Base-by-base conservation (phyloP, 257 asterid species). In the Nicotiana noctiflora region DNA sequence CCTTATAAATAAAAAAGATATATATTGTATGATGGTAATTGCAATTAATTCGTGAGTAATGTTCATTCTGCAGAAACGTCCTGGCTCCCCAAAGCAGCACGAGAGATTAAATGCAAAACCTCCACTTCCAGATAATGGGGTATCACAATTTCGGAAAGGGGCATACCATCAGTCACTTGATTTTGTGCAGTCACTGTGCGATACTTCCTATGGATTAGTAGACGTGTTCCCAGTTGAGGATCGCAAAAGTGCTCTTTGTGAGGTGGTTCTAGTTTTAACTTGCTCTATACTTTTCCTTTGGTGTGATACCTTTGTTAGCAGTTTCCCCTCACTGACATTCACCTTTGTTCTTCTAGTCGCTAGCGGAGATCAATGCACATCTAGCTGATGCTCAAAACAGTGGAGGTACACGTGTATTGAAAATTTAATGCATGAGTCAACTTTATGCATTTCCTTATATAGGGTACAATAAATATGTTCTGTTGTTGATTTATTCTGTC, bases 171-270 rank as follows among this genome's bases (percentile, higher is more conserved):
- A 93, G 81, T 96, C 99, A 23, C 97, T 96, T 49, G 98, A 96
- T 88, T 96, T 96, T 76, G 99, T 96, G 82, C 98, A 89, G 67
- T 86, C 91, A 34, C 88, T 96, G 87, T 88, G 99, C 14, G 99
- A 96, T 81, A 96, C 97, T 81, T 96, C 99, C 65, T 96, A 89
- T 82, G 97, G 95, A 82, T 91, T 96, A 75, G 98, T 96, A 83
- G 99, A 96, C 85, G 92, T 96, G 78, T 96, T 96, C 87, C 99
- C 99, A 23, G 81, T 91, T 81, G 98, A 92, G 84, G 99, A 94
- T 81, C 94, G 99, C 65, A 96, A 92, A 89, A 80, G 92, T 80
- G 98, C 97, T 83, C 98, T 96, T 80, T 82, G 89, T 72, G 99
- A 96, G 99, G 99, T 95, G 85, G 81, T 82, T 82, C 67, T 79